Conservation (phyloP, 192 early-diverging fungal species). For the Entophlyctis luteolus region DNA sequence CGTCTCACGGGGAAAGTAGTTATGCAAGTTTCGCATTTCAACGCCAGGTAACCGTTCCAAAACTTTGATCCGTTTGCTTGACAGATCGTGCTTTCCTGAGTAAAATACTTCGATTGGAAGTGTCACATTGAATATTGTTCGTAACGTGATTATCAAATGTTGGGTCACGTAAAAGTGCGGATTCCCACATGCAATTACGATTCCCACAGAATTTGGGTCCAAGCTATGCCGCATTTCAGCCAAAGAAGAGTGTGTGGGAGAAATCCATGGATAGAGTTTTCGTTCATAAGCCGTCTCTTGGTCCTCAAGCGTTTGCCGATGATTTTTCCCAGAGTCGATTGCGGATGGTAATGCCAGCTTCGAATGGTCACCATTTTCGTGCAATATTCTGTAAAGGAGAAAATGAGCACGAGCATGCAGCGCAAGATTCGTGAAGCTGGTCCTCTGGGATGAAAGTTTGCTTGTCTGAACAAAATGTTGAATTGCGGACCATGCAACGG, state of each 20-base stretch:
- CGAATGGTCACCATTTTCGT: too few species aligned
- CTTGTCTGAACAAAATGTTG: too few species aligned
- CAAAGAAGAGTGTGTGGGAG: neutral
- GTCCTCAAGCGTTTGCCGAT: too few species aligned
- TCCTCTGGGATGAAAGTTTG: too few species aligned
- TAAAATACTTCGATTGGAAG: constrained; percentile 16
- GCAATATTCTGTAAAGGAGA: too few species aligned
- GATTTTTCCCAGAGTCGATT: too few species aligned
- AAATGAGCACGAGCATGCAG: too few species aligned
- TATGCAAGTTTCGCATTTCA: neutral
- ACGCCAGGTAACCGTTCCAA: neutral
- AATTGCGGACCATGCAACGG: too few species aligned
- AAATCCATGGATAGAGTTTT: constrained; percentile 1
- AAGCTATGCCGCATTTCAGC: neutral
- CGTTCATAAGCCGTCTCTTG: too few species aligned
- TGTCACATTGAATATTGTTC: neutral
- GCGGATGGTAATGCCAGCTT: too few species aligned
- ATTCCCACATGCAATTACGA: constrained; percentile 4
- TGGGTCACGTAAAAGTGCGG: constrained; percentile 1
- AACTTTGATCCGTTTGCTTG: neutral
- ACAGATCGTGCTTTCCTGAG: neutral
- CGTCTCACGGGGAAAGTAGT: neutral
- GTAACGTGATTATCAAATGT: neutral
- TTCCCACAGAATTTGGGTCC: neutral
- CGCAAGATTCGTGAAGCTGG: too few species aligned